phyloP scores from a whole-genome alignment of 2,329 filamentous ascomycete species.

The Ophiostoma tasmaniense region DNA sequence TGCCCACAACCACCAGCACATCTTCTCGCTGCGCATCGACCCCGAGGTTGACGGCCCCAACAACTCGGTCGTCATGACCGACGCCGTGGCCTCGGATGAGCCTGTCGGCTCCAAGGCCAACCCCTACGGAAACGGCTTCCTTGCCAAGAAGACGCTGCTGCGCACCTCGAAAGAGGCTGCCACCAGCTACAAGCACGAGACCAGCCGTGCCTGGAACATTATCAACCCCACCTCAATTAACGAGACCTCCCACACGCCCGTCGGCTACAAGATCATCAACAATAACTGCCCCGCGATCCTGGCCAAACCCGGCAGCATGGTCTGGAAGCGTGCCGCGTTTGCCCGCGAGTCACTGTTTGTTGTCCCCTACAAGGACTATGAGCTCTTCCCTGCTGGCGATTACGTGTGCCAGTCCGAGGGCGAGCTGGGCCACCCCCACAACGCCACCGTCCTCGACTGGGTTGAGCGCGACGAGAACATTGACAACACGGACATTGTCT shows the following conservation, averaged over 20 bases:
- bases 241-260: slow-evolving; percentile 63
- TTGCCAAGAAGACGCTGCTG: slow-evolving; percentile 73
- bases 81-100: slow-evolving; percentile 62
- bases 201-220: slow-evolving; percentile 43
- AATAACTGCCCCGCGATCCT: slow-evolving; percentile 70
- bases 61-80: slow-evolving; percentile 80
- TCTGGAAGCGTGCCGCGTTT: slow-evolving; percentile 89
- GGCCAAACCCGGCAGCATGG: slow-evolving; percentile 71
- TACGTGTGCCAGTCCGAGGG: slow-evolving; percentile 84
- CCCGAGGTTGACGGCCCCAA: slow-evolving; percentile 68
- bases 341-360: slow-evolving; percentile 80
- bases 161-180: slow-evolving; percentile 59
- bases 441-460: slow-evolving; percentile 61
- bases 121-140: slow-evolving; percentile 84
- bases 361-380: slow-evolving; percentile 72
- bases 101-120: slow-evolving; percentile 76
- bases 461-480: slow-evolving; percentile 61
- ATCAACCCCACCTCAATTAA: slow-evolving; percentile 46
- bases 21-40: slow-evolving; percentile 85
- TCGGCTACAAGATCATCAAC: slow-evolving; percentile 82
- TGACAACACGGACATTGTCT: slow-evolving; percentile 75
- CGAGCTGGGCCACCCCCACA: slow-evolving; percentile 48
- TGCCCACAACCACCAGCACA: slow-evolving; percentile 90
- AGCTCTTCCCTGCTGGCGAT: slow-evolving; percentile 76
- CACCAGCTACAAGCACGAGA: slow-evolving; percentile 74